These are phyloP conservation scores for Termitomyces sp. DNA, from an alignment of 768 basidiomycete species.

Conservation along the genomic window DNA sequence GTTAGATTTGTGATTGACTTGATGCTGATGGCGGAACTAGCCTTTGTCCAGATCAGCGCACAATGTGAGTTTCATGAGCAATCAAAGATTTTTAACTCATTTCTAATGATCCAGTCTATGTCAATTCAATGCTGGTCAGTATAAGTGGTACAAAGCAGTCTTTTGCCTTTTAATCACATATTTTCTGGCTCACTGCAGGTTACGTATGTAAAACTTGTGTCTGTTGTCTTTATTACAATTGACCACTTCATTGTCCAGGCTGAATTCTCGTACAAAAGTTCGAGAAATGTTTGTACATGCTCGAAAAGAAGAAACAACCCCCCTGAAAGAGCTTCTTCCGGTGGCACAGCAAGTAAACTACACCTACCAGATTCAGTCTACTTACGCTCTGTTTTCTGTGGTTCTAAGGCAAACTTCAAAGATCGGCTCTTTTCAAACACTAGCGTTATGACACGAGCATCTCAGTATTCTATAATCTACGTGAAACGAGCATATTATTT, in stretches of 20 bases:
- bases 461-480: background rate
- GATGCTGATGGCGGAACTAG: background rate
- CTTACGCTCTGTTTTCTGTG: background rate
- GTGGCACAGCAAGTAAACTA: background rate
- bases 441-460: background rate
- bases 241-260: background rate
- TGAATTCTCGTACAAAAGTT: background rate
- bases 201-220: background rate
- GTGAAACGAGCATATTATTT: background rate
- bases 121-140: background rate
- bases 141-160: background rate
- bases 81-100: background rate
- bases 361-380: background rate
- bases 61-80: background rate
- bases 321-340: background rate
- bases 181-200: background rate
- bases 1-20: background rate
- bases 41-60: background rate
- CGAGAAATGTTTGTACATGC: background rate
- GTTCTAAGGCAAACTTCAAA: background rate
- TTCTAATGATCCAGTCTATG: background rate
- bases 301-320: background rate
- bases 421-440: background rate
- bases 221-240: background rate
- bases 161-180: background rate